Percentiles rank a stretch among this genome's conserved stretches.
Conservation (phyloP, 257 asterid genomes). For the Solanum bukasovii region DNA sequence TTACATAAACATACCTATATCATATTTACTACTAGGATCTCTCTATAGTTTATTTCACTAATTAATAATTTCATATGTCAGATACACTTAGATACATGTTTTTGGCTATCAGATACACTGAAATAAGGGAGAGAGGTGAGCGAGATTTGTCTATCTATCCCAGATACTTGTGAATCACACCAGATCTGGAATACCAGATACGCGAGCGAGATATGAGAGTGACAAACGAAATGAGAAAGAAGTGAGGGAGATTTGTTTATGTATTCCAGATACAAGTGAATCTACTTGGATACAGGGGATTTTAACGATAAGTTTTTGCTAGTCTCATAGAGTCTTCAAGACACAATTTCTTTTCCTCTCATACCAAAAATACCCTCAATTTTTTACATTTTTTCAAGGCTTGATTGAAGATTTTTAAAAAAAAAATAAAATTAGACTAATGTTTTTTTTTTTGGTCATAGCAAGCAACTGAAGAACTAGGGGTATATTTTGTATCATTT, state of each 20-base stretch:
- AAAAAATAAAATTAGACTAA: too few species aligned
- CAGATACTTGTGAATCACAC: too few species aligned
- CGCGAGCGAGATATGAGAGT: not conserved
- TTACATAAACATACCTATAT: too few species aligned
- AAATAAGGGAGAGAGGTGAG: not conserved
- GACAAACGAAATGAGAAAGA: too few species aligned
- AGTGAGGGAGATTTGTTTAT: not conserved
- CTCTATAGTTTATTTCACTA: not conserved
- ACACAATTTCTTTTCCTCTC: not conserved
- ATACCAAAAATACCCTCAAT: not conserved
- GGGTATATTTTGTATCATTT: conserved; percentile 38
- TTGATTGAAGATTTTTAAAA: not conserved
- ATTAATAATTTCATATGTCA: not conserved
- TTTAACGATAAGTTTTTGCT: not conserved
- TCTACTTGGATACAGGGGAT: not conserved
- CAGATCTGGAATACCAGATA: too few species aligned
- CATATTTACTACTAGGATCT: too few species aligned
- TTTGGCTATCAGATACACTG: not conserved
- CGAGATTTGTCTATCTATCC: not conserved
- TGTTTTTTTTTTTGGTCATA: not conserved
- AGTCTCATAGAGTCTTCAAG: not conserved
- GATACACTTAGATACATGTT: too few species aligned
- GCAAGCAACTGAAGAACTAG: conserved; percentile 31
- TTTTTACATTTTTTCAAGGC: not conserved
- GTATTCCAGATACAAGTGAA: not conserved